These are phyloP conservation scores for Macrophomina phaseolina DNA, from an alignment of 2,329 filamentous ascomycete species.

Conservation along the genomic window DNA sequence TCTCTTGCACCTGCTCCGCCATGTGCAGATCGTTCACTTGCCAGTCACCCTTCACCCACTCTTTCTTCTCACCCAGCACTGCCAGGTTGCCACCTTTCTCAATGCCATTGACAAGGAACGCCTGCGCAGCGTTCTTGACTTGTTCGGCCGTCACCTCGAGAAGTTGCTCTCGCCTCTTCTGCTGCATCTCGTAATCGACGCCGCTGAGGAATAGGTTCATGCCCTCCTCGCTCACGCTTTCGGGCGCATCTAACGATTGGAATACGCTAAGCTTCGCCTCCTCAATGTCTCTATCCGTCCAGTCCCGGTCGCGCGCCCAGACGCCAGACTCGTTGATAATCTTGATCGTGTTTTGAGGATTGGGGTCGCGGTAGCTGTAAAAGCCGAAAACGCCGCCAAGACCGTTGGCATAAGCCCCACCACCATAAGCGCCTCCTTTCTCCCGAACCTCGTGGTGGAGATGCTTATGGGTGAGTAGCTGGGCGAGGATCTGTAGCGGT, in stretches of 20 bases:
- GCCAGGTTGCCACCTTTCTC: constrained; percentile 66
- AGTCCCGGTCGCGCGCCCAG: constrained; percentile 82
- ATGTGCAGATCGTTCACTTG: constrained; percentile 75
- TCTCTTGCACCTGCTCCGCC: constrained; percentile 39
- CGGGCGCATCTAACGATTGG: constrained; percentile 87
- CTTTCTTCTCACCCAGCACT: constrained; percentile 82
- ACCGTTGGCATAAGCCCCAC: constrained; percentile 80
- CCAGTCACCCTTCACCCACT: constrained; percentile 77
- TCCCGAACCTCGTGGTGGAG: constrained; percentile 97
- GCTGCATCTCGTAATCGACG: constrained; percentile 87
- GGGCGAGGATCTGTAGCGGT: constrained; percentile 83
- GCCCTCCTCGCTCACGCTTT: constrained; percentile 85
- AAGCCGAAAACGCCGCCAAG: constrained; percentile 89
- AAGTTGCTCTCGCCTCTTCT: constrained; percentile 79
- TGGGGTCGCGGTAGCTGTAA: constrained; percentile 96
- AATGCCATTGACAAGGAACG: constrained; percentile 75
- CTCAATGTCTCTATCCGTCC: constrained; percentile 85
- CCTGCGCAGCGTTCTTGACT: constrained; percentile 79
- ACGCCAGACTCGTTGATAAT: constrained; percentile 83
- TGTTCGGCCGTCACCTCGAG: constrained; percentile 84
- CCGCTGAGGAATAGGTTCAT: constrained; percentile 85
- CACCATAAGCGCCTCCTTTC: constrained; percentile 95
- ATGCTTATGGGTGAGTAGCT: constrained; percentile 94
- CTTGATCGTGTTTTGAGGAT: constrained; percentile 83
- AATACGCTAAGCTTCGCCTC: constrained; percentile 97